A percentile compares a stretch with the other conserved stretches of the same genome.
Conservation (phyloP, 163 green algal genomes). For the Volvox carteri region DNA sequence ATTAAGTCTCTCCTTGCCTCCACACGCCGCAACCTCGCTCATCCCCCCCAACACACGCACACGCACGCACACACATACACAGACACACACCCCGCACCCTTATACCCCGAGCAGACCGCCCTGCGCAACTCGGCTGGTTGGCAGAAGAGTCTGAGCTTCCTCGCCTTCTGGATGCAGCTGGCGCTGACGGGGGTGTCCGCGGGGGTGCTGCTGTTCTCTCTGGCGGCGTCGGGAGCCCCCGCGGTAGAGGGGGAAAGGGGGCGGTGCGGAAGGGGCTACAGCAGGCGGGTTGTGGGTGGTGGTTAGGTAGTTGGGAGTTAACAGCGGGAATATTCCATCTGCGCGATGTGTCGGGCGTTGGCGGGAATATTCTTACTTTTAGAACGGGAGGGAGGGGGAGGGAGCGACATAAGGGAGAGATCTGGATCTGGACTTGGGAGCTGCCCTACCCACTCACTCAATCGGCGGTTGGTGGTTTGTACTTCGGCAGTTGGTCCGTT, state of each 20-base stretch:
- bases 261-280: not conserved
- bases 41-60: not conserved
- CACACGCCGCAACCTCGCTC: not conserved
- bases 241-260: not conserved
- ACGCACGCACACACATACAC: not conserved
- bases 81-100: not conserved
- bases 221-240: slow-evolving; percentile 57
- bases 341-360: no score
- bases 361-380: no score
- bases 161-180: slow-evolving; percentile 86
- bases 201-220: slow-evolving; percentile 85
- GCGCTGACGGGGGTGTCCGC: slow-evolving; percentile 80
- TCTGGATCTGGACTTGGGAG: no score
- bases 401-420: no score
- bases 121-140: slow-evolving; percentile 36
- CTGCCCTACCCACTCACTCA: no score
- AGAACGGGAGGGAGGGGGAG: no score
- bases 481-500: no score
- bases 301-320: no score
- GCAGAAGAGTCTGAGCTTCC: slow-evolving; percentile 56
- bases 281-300: no score
- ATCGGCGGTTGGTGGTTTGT: no score
- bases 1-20: not conserved
- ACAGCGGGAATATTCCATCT: no score
- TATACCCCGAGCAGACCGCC: not conserved